Percentiles rank a stretch among this genome's conserved stretches.
Conservation (phyloP, 1,284 basidiomycete species). For the Heliocybe sulcata region DNA sequence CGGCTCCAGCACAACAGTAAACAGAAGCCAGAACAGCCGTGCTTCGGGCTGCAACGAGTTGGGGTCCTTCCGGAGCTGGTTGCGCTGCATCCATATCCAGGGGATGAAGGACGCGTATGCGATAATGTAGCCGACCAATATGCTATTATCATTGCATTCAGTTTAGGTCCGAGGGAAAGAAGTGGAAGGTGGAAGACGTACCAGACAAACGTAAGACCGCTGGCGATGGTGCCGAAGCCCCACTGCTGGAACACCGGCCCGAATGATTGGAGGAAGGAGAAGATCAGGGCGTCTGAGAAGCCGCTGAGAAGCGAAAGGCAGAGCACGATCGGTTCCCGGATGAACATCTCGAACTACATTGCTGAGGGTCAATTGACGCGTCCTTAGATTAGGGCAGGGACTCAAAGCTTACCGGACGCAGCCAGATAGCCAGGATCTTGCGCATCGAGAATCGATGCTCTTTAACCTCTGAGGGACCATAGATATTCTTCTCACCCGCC, state of each 20-base stretch:
- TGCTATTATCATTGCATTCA: slow-evolving; percentile 4
- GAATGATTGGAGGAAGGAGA: slow-evolving; percentile 13
- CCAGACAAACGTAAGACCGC: slow-evolving; percentile 12
- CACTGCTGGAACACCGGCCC: slow-evolving; percentile 12
- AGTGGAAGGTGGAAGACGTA: slow-evolving; percentile 2
- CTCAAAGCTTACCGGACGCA: slow-evolving; percentile 5
- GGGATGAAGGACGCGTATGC: slow-evolving; percentile 13
- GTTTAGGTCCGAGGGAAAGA: background rate
- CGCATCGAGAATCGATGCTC: background rate
- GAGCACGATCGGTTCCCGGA: slow-evolving; percentile 13
- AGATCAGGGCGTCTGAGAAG: slow-evolving; percentile 14
- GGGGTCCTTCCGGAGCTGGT: slow-evolving; percentile 7
- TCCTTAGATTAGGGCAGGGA: too few relatives aligned
- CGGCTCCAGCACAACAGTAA: slow-evolving; percentile 11
- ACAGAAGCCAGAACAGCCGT: slow-evolving; percentile 13
- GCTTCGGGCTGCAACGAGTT: slow-evolving; percentile 11
- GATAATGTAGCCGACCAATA: slow-evolving; percentile 13
- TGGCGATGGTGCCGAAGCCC: slow-evolving; percentile 8
- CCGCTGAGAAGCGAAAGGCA: slow-evolving; percentile 13
- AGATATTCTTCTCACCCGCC: slow-evolving; percentile 8
- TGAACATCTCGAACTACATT: slow-evolving; percentile 12
- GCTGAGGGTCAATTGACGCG: too few relatives aligned
- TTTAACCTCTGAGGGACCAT: slow-evolving; percentile 6
- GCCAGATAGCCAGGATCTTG: slow-evolving; percentile 4
- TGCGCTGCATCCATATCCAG: slow-evolving; percentile 10